phyloP scores from a whole-genome alignment of 495 filamentous ascomycete species.

The Trichocladium uniseriatum region DNA sequence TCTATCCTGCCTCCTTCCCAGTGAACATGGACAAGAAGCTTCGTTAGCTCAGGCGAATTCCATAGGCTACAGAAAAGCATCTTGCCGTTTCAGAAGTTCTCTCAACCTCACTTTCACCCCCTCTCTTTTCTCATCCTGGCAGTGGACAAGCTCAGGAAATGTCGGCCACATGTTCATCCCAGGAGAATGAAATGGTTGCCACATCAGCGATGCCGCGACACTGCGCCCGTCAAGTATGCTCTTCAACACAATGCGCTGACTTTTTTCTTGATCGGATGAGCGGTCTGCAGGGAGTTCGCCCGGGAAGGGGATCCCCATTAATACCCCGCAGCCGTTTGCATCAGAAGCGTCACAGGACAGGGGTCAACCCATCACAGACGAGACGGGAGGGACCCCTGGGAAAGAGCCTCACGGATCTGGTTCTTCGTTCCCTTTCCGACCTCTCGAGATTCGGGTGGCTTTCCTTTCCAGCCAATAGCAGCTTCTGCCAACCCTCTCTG shows the following conservation, averaged over 20 bases:
- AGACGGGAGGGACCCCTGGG: conserved; percentile 10
- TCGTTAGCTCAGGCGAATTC: too few species aligned
- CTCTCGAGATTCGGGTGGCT: conserved; percentile 13
- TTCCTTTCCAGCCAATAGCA: conserved; percentile 25
- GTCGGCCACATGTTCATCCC: too few species aligned
- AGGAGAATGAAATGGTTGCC: too few species aligned
- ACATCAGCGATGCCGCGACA: too few species aligned
- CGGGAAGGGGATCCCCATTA: too few species aligned
- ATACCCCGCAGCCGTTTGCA: conserved; percentile 21
- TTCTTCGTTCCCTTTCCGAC: not conserved
- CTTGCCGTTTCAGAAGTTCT: not conserved
- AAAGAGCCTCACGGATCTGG: conserved; percentile 19
- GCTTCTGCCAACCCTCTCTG: not conserved
- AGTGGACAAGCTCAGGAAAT: too few species aligned
- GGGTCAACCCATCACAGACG: conserved; percentile 23
- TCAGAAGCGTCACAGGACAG: conserved; percentile 44
- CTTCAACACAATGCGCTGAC: too few species aligned
- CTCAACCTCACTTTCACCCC: not conserved
- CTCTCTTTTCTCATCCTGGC: not conserved
- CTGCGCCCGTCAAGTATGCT: too few species aligned
- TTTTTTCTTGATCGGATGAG: too few species aligned
- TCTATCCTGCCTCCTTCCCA: too few species aligned
- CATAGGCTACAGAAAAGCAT: not conserved
- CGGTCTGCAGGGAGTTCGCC: too few species aligned
- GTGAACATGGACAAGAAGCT: too few species aligned